Base-by-base conservation (phyloP, 2,329 filamentous ascomycete species). In the Diaporthe ilicicola region DNA sequence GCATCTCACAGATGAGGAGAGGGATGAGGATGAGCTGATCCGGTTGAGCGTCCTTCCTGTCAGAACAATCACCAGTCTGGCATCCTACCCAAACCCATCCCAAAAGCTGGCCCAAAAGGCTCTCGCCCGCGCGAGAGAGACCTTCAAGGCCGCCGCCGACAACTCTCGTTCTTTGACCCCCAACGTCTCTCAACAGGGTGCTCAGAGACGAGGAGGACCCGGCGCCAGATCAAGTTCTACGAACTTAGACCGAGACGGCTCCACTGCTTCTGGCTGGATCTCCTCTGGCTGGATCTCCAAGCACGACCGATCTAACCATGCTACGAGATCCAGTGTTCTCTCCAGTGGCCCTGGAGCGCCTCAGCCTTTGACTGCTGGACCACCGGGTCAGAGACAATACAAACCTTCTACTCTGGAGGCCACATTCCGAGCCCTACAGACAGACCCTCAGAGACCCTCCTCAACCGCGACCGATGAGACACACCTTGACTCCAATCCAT, bases 71-170 rank as follows among this genome's bases (percentile, higher is more conserved):
- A 83, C 84, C 48, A 89, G 85, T 74, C 76, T 89, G 74, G 87
- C 87, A 19, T 89, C 87, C 1, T 89, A 88, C 74, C 81, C 84
- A 5, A 89, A 89, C 73, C 87, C 86, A 9, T 84, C 81, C 76
- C 87, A 88, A 76, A 84, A 85, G 77, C 80, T 78, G 51, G 87
- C 87, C 70, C 85, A 85, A 78, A 84, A 81, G 74, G 79, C 82
- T 22, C 82, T 88, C 51, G 73, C 75, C 67, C 70, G 70, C n/a
- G 72, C 61, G 46, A 62, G 72, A 17, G 55, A 73, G 65, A 65
- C 69, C 17, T 53, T 54, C 74, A 73, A 72, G 71, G 74, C 70
- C 59, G 73, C 65, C 69, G 67, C 51, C 56, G 69, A 42, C 44
- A 64, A 70, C 69, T 76, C 62, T 64, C 73, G 69, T 15, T 73